phyloP scores from a whole-genome alignment of 331 rosid species.

The Acacia pycnantha region DNA sequence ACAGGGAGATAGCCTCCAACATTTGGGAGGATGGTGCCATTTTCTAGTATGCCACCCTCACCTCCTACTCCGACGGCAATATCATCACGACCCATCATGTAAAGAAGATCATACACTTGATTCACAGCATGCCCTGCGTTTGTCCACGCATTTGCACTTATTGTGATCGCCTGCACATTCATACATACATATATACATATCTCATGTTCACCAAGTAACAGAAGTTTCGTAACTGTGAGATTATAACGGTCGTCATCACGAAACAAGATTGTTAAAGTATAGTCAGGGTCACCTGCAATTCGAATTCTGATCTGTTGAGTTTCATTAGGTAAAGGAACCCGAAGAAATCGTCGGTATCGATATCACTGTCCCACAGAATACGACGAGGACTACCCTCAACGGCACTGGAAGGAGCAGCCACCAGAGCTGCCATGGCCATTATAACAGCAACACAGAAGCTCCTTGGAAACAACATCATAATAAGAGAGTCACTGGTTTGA shows the following conservation, averaged over 20 bases:
- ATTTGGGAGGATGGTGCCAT: constrained; percentile 46
- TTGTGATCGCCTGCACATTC: constrained; percentile 32
- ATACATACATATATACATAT: background rate
- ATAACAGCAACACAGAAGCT: constrained; percentile 33
- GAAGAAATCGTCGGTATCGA: constrained; percentile 84
- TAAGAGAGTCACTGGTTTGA: constrained; percentile 1
- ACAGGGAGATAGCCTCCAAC: constrained; percentile 54
- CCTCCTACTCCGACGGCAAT: constrained; percentile 51
- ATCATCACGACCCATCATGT: constrained; percentile 52
- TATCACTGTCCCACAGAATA: constrained; percentile 85
- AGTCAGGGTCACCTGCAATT: constrained; percentile 59
- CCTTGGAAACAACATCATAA: constrained; percentile 49
- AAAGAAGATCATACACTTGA: constrained; percentile 46
- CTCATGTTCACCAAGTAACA: background rate
- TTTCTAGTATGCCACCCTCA: constrained; percentile 44
- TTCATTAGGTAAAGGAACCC: constrained; percentile 83
- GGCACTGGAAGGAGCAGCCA: constrained; percentile 24
- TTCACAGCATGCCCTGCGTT: constrained; percentile 46
- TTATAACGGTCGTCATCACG: no score
- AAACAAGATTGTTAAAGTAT: no score
- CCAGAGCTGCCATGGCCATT: constrained; percentile 31
- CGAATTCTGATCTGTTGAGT: constrained; percentile 81
- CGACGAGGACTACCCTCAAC: constrained; percentile 56
- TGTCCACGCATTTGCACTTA: constrained; percentile 50
- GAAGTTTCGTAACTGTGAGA: no score